These are phyloP conservation scores for Cryptococcus neoformans DNA, from an alignment of 1,284 basidiomycete genomes.

Conservation along the genomic window DNA sequence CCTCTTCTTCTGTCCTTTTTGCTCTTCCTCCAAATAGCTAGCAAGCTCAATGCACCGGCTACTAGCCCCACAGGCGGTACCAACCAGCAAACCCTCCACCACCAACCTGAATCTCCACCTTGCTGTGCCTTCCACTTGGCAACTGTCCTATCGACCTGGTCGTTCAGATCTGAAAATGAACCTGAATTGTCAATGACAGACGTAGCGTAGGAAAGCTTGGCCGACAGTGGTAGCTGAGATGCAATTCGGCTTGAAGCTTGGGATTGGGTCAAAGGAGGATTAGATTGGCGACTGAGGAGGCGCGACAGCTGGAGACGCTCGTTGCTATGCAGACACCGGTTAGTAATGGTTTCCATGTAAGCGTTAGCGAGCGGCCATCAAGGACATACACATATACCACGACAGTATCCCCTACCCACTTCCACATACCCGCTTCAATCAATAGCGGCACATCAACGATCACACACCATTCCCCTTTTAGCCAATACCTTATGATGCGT, in stretches of 20 bases:
- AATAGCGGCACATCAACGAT: constrained; percentile 92
- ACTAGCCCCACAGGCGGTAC: constrained; percentile 67
- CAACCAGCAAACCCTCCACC: constrained; percentile 73
- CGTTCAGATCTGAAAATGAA: constrained; percentile 62
- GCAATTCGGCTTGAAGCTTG: constrained; percentile 68
- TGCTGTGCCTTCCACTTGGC: constrained; percentile 57
- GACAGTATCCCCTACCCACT: constrained; percentile 75
- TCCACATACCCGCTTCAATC: constrained; percentile 85
- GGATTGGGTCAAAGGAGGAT: constrained; percentile 53
- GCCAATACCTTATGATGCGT: constrained; percentile 68
- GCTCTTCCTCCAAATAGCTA: constrained; percentile 19
- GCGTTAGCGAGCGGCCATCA: too few species aligned
- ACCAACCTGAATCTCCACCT: constrained; percentile 54
- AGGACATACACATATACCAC: constrained; percentile 65
- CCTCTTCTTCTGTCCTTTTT: constrained; percentile 17
- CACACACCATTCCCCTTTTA: constrained; percentile 71
- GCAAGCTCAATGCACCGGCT: constrained; percentile 29
- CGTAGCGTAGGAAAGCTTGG: constrained; percentile 82
- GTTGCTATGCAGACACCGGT: constrained; percentile 54
- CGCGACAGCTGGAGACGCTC: constrained; percentile 67
- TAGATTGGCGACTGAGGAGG: constrained; percentile 63
- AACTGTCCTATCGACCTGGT: constrained; percentile 68
- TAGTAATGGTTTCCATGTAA: background rate
- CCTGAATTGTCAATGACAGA: constrained; percentile 87
- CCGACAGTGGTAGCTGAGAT: constrained; percentile 74